These are phyloP conservation scores for Epithele typhae DNA, from an alignment of 768 basidiomycete genomes.

Conservation along the genomic window DNA sequence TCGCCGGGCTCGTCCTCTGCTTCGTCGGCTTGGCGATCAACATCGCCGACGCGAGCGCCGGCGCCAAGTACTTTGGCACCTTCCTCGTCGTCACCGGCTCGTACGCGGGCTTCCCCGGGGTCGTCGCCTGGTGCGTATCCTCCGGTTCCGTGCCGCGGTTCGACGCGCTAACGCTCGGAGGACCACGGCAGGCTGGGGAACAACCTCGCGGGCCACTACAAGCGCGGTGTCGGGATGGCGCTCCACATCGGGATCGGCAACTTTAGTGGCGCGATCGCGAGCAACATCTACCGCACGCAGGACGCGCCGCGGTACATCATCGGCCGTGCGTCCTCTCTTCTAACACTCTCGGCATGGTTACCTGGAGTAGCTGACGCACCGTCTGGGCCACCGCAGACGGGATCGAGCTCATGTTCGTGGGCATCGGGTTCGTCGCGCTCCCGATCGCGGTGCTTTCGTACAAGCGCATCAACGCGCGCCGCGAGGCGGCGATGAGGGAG, in stretches of 20 bases:
- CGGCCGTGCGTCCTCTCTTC: constrained; percentile 44
- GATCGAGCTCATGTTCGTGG: constrained; percentile 62
- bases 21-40: constrained; percentile 62
- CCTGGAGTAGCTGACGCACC: not conserved
- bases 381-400: constrained; percentile 43
- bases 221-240: constrained; percentile 67
- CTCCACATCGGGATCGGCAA: constrained; percentile 66
- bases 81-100: constrained; percentile 66
- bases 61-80: constrained; percentile 69
- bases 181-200: constrained; percentile 50
- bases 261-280: constrained; percentile 58
- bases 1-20: constrained; percentile 44
- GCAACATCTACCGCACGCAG: constrained; percentile 55
- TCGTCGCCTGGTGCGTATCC: no score
- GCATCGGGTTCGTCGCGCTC: constrained; percentile 51
- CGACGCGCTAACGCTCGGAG: no score
- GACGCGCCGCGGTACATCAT: constrained; percentile 58
- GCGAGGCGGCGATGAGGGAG: constrained; percentile 43
- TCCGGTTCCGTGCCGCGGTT: no score
- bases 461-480: constrained; percentile 47
- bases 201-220: constrained; percentile 64
- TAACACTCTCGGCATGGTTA: not conserved
- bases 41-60: constrained; percentile 45
- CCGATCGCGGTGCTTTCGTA: constrained; percentile 49
- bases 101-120: constrained; percentile 32